Evolutionary conservation across 169 alveolate genomes (phyloP).

Genomic region (Eimeria maxima): DNA sequence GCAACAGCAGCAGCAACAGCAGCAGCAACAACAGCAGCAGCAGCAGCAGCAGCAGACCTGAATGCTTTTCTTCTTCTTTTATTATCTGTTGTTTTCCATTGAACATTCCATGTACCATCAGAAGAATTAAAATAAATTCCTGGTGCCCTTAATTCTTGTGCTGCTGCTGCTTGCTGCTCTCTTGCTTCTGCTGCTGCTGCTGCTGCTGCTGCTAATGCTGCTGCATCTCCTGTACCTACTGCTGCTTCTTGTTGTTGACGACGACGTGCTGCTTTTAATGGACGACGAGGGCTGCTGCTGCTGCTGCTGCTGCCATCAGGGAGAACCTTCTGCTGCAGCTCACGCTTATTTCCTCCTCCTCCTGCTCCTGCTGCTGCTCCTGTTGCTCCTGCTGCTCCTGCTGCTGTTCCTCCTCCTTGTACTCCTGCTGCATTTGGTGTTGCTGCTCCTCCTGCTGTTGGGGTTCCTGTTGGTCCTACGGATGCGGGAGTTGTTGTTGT

Average conservation of each 20-base stretch:
- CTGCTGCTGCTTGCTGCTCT: constrained; percentile 58
- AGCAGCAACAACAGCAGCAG: no score
- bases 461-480: neutral
- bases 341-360: neutral
- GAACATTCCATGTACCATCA: constrained; percentile 36
- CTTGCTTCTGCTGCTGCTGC: constrained; percentile 1
- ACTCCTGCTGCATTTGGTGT: neutral
- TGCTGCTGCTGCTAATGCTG: constrained; percentile 25
- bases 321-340: neutral
- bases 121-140: constrained; percentile 16
- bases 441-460: no score
- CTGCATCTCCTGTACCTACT: neutral
- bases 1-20: no score
- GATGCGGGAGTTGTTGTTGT: neutral
- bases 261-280: no score
- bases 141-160: constrained; percentile 22
- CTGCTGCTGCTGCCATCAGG: constrained; percentile 5
- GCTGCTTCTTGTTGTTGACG: no score
- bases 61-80: neutral
- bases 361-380: neutral
- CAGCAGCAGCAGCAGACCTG: no score
- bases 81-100: constrained; percentile 21
- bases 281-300: no score
- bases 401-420: neutral
- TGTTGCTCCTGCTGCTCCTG: neutral